phyloP scores from a whole-genome alignment of 2,329 filamentous ascomycete genomes.

The Colletotrichum salicis region DNA sequence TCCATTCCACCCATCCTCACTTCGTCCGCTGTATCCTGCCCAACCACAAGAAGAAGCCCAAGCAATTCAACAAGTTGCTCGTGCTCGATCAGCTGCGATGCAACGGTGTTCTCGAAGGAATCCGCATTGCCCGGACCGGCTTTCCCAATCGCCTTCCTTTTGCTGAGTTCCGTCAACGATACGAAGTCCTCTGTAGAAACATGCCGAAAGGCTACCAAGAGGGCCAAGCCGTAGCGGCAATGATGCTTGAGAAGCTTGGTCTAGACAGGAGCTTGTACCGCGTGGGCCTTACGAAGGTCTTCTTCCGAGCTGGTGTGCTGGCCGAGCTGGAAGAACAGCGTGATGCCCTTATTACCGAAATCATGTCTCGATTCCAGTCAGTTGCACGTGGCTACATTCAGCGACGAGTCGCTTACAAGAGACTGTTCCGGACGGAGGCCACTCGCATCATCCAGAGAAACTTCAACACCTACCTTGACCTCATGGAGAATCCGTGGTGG shows the following conservation, averaged over 20 bases:
- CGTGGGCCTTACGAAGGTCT: constrained; percentile 95
- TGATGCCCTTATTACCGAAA: constrained; percentile 90
- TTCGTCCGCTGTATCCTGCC: constrained; percentile 98
- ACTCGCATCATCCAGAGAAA: constrained; percentile 95
- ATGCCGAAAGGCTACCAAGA: constrained; percentile 93
- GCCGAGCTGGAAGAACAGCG: constrained; percentile 97
- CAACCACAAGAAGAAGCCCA: constrained; percentile 97
- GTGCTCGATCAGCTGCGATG: constrained; percentile 97
- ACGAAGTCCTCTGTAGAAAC: constrained; percentile 89
- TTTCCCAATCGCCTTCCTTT: constrained; percentile 96
- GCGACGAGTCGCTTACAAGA: constrained; percentile 88
- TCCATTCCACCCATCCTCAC: constrained; percentile 96
- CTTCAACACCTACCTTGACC: constrained; percentile 88
- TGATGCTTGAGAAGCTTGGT: constrained; percentile 90
- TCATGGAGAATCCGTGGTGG: constrained; percentile 98
- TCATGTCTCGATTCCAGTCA: constrained; percentile 93
- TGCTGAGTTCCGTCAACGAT: constrained; percentile 92
- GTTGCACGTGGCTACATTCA: constrained; percentile 90
- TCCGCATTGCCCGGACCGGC: constrained; percentile 94
- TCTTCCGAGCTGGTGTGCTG: constrained; percentile 95
- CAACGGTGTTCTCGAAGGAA: constrained; percentile 99
- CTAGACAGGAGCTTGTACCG: constrained; percentile 89
- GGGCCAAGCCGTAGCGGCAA: constrained; percentile 83
- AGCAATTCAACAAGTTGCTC: constrained; percentile 90
- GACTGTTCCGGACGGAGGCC: constrained; percentile 92